Evolutionary conservation across 768 basidiomycete species (phyloP).

Genomic region (Strobilomyces echinocephalus): DNA sequence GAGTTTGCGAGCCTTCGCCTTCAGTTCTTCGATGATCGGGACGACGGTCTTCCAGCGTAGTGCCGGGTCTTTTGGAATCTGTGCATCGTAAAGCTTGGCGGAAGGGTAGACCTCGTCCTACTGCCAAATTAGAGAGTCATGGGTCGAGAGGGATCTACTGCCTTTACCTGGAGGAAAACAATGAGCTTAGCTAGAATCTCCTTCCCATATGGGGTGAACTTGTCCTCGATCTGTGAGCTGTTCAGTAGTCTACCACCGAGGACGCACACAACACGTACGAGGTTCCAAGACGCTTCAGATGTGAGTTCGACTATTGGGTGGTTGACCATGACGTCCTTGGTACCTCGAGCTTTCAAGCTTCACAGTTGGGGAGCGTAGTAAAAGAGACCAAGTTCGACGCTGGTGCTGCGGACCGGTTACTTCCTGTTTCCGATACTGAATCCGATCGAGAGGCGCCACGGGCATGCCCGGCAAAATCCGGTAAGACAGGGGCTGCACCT

Average conservation of each 20-base stretch:
- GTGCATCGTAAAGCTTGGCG: conserved; percentile 67
- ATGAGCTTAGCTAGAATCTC: conserved; percentile 81
- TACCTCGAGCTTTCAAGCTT: not conserved
- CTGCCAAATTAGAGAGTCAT: not conserved
- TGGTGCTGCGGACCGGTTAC: conserved; percentile 8
- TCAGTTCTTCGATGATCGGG: conserved; percentile 77
- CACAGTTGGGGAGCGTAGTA: not conserved
- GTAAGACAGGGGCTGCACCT: too few species aligned
- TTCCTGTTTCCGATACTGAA: conserved; percentile 1
- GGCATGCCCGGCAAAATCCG: too few species aligned
- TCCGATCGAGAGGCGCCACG: too few species aligned
- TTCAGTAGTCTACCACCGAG: conserved; percentile 3
- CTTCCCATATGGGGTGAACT: conserved; percentile 87
- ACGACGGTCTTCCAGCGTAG: conserved; percentile 83
- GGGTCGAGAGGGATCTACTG: not conserved
- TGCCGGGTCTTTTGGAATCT: conserved; percentile 70
- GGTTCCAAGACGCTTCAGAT: conserved; percentile 81
- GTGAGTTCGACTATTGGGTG: conserved; percentile 77
- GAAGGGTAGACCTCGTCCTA: conserved; percentile 90
- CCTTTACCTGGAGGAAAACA: conserved; percentile 71
- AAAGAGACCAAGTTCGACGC: not conserved
- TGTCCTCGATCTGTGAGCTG: conserved; percentile 69
- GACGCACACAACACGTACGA: conserved; percentile 45
- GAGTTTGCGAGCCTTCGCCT: conserved; percentile 77
- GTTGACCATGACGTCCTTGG: conserved; percentile 39